phyloP scores from a whole-genome alignment of 1,139 yeast genomes.

The Yamadazyma membranifaciens region DNA sequence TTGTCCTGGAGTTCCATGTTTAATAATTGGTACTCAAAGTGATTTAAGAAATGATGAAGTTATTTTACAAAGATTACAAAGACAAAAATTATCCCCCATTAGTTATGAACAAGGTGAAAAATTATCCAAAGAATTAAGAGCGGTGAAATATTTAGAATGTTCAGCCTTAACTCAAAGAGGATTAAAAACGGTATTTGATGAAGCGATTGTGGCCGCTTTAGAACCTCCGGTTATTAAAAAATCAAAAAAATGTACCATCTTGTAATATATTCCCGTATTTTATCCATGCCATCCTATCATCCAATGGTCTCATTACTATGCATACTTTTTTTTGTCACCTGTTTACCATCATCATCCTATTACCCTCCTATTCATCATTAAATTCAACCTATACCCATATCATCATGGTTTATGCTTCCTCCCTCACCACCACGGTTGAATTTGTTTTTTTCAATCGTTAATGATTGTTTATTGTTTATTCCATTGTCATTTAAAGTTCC shows the following conservation, averaged over 20 bases:
- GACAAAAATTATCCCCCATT: constrained; percentile 88
- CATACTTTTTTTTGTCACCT: not conserved
- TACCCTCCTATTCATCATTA: no score
- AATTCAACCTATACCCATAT: no score
- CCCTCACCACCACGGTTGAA: no score
- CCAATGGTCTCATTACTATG: not conserved
- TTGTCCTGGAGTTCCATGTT: constrained; percentile 96
- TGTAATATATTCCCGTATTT: constrained; percentile 30
- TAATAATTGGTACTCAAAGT: constrained; percentile 93
- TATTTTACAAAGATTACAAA: constrained; percentile 81
- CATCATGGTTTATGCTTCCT: no score
- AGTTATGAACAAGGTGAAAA: constrained; percentile 86
- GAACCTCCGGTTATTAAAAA: constrained; percentile 88
- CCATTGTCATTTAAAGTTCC: no score
- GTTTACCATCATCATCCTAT: no score
- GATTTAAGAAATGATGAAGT: constrained; percentile 94
- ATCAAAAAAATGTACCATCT: constrained; percentile 79
- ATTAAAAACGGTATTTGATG: constrained; percentile 92
- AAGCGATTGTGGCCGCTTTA: constrained; percentile 93
- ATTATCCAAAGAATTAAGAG: constrained; percentile 88
- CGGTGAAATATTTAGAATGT: constrained; percentile 95
- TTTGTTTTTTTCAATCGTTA: no score
- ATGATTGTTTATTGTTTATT: no score
- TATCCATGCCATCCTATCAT: not conserved
- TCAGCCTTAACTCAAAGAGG: constrained; percentile 98